These are phyloP conservation scores for Melanogaster broomeanus DNA, from an alignment of 768 basidiomycete species.

Conservation along the genomic window DNA sequence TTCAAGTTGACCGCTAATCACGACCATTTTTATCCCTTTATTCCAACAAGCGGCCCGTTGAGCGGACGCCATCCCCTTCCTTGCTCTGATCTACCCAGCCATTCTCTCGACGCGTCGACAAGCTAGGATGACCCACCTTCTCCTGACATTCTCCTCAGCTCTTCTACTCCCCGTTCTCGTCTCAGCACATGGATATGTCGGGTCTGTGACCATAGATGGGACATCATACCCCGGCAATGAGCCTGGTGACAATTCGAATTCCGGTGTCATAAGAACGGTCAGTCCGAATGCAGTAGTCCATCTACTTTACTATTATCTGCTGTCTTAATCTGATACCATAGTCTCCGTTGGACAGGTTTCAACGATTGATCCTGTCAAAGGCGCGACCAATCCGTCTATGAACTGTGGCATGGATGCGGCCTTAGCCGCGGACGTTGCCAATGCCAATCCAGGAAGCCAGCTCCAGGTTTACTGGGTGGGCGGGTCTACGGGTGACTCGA, in stretches of 20 bases:
- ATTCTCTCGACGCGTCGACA: background rate
- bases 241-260: conserved; percentile 34
- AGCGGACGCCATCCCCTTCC: conserved; percentile 13
- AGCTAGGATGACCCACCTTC: conserved; percentile 14
- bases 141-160: conserved; percentile 9
- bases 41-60: conserved; percentile 19
- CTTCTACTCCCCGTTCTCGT: conserved; percentile 20
- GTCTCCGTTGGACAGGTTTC: conserved; percentile 17
- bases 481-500: conserved; percentile 36
- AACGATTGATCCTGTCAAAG: conserved; percentile 53
- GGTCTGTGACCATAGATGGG: conserved; percentile 33
- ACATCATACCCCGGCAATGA: conserved; percentile 27
- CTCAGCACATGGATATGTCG: conserved; percentile 33
- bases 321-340: background rate
- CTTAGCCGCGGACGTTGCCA: conserved; percentile 49
- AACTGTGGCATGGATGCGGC: conserved; percentile 62
- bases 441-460: conserved; percentile 58
- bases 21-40: conserved; percentile 2
- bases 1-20: background rate
- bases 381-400: conserved; percentile 52
- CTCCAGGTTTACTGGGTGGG: conserved; percentile 57
- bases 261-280: conserved; percentile 47
- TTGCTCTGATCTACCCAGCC: too few relatives aligned
- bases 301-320: background rate
- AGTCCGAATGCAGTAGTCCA: background rate